phyloP scores from a whole-genome alignment of 495 filamentous ascomycete species.

The Neurospora africana region DNA sequence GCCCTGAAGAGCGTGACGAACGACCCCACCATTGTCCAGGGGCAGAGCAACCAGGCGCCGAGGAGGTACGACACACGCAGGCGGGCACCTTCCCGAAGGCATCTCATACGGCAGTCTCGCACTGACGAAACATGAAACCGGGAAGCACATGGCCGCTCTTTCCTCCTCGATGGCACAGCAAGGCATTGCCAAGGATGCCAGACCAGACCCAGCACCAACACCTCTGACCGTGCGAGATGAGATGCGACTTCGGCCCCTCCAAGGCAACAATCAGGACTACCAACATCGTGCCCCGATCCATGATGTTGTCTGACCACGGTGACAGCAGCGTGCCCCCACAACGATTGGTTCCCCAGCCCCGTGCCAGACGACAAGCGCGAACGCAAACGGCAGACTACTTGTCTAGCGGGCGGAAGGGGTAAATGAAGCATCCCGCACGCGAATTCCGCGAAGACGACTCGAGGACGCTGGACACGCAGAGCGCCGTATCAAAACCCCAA shows the following conservation, averaged over 20 bases:
- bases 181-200: background rate
- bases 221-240: background rate
- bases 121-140: background rate
- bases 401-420: background rate
- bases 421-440: background rate
- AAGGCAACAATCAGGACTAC: background rate
- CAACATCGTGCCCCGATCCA: background rate
- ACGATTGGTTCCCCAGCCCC: background rate
- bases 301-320: background rate
- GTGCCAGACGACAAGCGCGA: background rate
- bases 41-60: background rate
- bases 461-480: background rate
- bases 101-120: background rate
- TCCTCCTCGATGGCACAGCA: background rate
- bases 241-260: background rate
- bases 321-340: background rate
- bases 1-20: background rate
- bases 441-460: background rate
- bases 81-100: background rate
- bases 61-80: background rate
- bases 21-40: background rate
- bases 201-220: background rate
- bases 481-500: background rate
- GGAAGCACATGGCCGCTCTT: background rate
- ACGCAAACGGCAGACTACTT: background rate